A percentile compares a stretch with the other conserved stretches of the same genome.
phyloP scores from a whole-genome alignment of 495 filamentous ascomycete genomes.

The Penicillium tannophilum region DNA sequence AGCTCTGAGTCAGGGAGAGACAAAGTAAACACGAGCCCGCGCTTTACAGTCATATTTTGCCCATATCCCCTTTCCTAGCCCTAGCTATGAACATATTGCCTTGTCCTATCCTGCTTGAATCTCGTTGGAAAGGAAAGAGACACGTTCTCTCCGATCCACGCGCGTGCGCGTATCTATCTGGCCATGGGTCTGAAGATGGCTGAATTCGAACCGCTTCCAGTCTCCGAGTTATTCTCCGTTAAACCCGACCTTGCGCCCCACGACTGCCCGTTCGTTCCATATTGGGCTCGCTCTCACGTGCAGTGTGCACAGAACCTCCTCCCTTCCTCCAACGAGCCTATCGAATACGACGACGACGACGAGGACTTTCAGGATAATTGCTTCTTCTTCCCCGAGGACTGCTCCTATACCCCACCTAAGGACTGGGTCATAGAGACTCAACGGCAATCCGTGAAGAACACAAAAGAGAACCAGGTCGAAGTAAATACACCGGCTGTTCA shows the following conservation, averaged over 20 bases:
- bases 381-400: slow-evolving; percentile 53
- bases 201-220: slow-evolving; percentile 32
- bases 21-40: neutral
- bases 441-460: slow-evolving; percentile 11
- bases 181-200: slow-evolving; percentile 35
- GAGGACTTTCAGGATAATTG: slow-evolving; percentile 49
- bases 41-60: slow-evolving; percentile 2
- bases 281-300: slow-evolving; percentile 43
- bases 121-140: slow-evolving; percentile 16
- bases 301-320: slow-evolving; percentile 47
- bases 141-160: neutral
- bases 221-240: slow-evolving; percentile 18
- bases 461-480: slow-evolving; percentile 4
- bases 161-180: slow-evolving; percentile 5
- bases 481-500: slow-evolving; percentile 6
- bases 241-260: slow-evolving; percentile 17
- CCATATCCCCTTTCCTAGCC: slow-evolving; percentile 2
- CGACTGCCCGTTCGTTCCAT: slow-evolving; percentile 35
- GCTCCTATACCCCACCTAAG: slow-evolving; percentile 45
- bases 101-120: slow-evolving; percentile 11
- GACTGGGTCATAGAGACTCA: slow-evolving; percentile 30
- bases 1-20: slow-evolving; percentile 11
- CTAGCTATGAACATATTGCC: slow-evolving; percentile 22
- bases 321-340: slow-evolving; percentile 44
- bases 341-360: slow-evolving; percentile 52